Base-by-base conservation (phyloP, 768 basidiomycete species). In the Trametes punicea region DNA sequence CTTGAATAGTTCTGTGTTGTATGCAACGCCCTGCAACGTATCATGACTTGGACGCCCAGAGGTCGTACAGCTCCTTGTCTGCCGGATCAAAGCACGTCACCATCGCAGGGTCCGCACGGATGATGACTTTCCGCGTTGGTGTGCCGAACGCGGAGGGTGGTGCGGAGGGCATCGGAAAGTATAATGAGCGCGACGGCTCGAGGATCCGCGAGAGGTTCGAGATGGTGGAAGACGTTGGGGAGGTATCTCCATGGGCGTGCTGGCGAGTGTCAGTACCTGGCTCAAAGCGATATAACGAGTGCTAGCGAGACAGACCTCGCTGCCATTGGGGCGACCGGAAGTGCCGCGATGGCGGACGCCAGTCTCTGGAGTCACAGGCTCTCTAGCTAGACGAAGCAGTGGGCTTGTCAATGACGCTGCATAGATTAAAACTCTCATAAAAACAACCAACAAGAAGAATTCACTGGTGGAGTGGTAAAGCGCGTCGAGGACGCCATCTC, bases 51-150 rank as follows among this genome's bases (percentile, higher is more conserved):
- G 87, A 84, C 26, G 76, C 85, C 90, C 90, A 92, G 9, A 91
- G 75, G 41, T 84, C 81, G 63, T 91, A 90, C 20, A 93, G 74
- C 62, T 90, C 85, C 71, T 77, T 83, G 71, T 93, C 90, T 21
- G 78, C 74, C 13, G 82, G 78, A 68, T 92, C 88, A 63, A 93
- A 93, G 60, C 81, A 87, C 30, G 87, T 88, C 52, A 83, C 66
- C 38, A 90, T 73, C 6, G 85, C 72, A 4, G 85, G 80, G 67
- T 91, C 88, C 21, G 82, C 73, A 38, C 85, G 83, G 63, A 90
- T 77, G 20, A 72, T 61, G 30, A 78, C 66, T 62, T 70, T 77
- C 48, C 64, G 50, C 36, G 55, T 50, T 1, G 67, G 62, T 58
- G 74, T 65, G 65, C 64, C 29, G 66, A 61, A 46, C 16, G 57